Base-by-base conservation (phyloP, 148 eudicot species). In the Persicaria tinctoria region DNA sequence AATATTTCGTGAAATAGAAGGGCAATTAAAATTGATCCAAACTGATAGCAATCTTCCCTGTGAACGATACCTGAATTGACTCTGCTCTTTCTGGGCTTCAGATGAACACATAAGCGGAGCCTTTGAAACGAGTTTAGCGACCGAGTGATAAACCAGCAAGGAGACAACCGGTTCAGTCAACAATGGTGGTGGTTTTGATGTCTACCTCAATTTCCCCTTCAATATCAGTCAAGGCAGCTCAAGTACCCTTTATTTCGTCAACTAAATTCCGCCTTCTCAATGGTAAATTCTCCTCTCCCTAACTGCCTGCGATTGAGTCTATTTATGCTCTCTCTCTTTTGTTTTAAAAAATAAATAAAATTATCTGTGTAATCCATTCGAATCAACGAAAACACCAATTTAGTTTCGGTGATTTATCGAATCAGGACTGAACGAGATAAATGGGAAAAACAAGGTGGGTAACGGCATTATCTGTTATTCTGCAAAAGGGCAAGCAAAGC, bases 121-220 rank as follows among this genome's bases (percentile, higher is more conserved):
- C 41, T 32, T 32, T 32, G 41, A 32, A 32, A 2, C 41, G 41
- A 32, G 41, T 32, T 32, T 32, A 32, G 41, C 12, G 54, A 3
- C 9, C 54, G 13, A 51, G 12, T 54, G 57, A 54, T 54, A 57
- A 57, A 57, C 63, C 32, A 9, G 44, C 69, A 27, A 27, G 62
- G 45, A 72, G 55, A 2, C 66, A 18, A 32, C 9, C 23, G 27
- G 12, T 20, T 20, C 45, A 62, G 32, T 32, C 47, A 74, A 59
- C 32, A 74, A 88, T 90, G 96, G 79, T n/a, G n/a, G n/a, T 86
- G 50, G 56, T 81, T 51, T 23, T 83, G 76, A 70, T 88, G 79
- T 83, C 96, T 73, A 47, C 84, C 63, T 76, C 84, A 50, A 38
- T 73, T 51, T 53, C 80, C 70, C 81, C 85, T 73, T 78, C 89